Base-by-base conservation (phyloP, 1,284 basidiomycete species). In the Peniophora sp. region DNA sequence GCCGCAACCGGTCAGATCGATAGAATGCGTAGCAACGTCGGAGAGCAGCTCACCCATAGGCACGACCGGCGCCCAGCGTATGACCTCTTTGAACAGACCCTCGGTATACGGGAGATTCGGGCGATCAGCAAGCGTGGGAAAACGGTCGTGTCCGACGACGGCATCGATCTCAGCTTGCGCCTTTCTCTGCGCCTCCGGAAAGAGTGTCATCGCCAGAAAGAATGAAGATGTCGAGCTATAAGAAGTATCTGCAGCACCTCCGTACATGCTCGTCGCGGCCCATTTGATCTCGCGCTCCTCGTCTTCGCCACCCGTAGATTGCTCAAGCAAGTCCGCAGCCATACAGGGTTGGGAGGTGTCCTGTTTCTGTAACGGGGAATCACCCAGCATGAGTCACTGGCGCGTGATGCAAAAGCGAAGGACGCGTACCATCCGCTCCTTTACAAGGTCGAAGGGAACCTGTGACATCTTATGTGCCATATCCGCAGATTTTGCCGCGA, bases 141-240 rank as follows among this genome's bases (percentile, higher is more conserved):
- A 36, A 5, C 48, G 48, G 22, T 41, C 23, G 20, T 22, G 37
- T 22, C 48, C 48, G 14, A 45, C 14, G 5, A 45, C 43, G 9
- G 23, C 17, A 22, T 45, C 43, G 23, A 45, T 45, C 43, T 45
- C 43, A 9, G 43, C 43, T n/a, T 45, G 43, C 14, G 43, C 43
- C n/a, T 45, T 45, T 10, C 20, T n/a, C 34, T 57, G 52, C n/a
- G 45, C 45, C 35, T 52, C 24, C 48, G 55, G 52, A 45, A 52
- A 23, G 49, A 55, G 14, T 50, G 56, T 42, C 50, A 58, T 56
- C 1, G 48, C 49, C 8, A 54, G 37, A 24, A 59, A 14, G 23
- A 35, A 43, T 5, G 10, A 8, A 9, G 8, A 9, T 10, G 23
- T 45, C n/a, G 23, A 5, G 9, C 12, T 9, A 20, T 10, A 20